A percentile compares a stretch with the other conserved stretches of the same genome.
Conservation (phyloP, 1,139 yeast genomes). For the Kazachstania sp. region DNA sequence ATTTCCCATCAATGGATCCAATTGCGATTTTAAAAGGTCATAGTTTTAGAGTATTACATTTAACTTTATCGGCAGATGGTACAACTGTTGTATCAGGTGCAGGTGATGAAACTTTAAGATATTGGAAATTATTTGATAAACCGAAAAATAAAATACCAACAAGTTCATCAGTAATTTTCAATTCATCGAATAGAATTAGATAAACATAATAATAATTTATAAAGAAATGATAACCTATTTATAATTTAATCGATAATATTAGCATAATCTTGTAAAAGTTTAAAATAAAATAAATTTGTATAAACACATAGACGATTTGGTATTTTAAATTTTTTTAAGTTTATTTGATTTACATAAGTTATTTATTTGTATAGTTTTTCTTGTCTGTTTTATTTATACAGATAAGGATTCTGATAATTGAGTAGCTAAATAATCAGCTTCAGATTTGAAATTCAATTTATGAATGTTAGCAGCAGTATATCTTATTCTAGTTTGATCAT, state of each 20-base stretch:
- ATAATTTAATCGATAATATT: no score
- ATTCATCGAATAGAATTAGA: constrained; percentile 72
- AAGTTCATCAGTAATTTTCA: constrained; percentile 50
- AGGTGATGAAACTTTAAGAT: constrained; percentile 91
- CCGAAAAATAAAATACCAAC: constrained; percentile 50
- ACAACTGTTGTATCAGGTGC: constrained; percentile 98
- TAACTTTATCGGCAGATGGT: constrained; percentile 94
- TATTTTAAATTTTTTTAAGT: no score
- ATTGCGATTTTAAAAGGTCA: constrained; percentile 92
- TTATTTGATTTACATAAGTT: no score
- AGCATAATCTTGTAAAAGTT: no score
- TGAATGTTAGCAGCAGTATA: constrained; percentile 54
- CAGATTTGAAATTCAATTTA: constrained; percentile 52
- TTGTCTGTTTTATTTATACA: not conserved
- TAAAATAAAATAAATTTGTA: no score
- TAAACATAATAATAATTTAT: no score
- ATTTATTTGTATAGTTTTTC: no score
- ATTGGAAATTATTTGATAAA: constrained; percentile 88
- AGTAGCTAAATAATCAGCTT: constrained; percentile 48
- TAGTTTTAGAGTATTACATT: constrained; percentile 81
- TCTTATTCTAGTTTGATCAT: constrained; percentile 69
- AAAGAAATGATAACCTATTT: not conserved
- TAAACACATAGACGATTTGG: no score
- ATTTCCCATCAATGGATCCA: constrained; percentile 90
- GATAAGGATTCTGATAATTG: constrained; percentile 20